Evolutionary conservation across 768 basidiomycete genomes (phyloP).

Genomic region (Mrakia gelida): DNA sequence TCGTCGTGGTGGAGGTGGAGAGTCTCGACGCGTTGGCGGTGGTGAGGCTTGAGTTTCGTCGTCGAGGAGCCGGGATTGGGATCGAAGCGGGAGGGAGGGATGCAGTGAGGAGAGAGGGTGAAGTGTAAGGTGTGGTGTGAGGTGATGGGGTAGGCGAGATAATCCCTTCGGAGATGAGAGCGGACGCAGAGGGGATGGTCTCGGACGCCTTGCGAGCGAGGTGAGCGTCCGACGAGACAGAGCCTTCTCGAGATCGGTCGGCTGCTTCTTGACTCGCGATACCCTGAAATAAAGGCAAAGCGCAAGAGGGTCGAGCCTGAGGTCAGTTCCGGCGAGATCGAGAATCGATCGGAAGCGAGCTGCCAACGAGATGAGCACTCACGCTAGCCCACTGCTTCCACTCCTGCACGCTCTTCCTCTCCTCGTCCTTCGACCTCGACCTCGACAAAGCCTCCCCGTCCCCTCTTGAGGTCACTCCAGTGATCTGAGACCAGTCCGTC

Average conservation of each 20-base stretch:
- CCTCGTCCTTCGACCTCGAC: background rate
- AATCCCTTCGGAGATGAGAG: conserved; percentile 1
- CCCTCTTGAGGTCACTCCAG: background rate
- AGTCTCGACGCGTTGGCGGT: background rate
- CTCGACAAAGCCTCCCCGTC: background rate
- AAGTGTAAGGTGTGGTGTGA: background rate
- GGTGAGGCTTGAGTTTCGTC: background rate
- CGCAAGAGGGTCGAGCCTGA: no score
- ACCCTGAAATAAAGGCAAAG: background rate
- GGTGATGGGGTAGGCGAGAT: background rate
- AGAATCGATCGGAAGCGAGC: background rate
- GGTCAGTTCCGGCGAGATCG: no score
- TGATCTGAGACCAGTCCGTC: background rate
- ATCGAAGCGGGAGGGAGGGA: background rate
- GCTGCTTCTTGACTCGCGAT: background rate
- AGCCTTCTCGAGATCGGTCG: background rate
- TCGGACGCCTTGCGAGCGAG: background rate
- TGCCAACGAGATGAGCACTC: background rate
- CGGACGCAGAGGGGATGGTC: background rate
- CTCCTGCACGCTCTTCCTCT: background rate
- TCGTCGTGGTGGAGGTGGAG: background rate
- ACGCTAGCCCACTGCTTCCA: background rate
- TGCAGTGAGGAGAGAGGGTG: background rate
- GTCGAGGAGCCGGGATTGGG: background rate
- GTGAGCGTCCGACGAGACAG: background rate